A percentile compares a stretch with the other conserved stretches of the same genome.
Conservation (phyloP, 2,329 filamentous ascomycete species). For the Beauveria medogensis region DNA sequence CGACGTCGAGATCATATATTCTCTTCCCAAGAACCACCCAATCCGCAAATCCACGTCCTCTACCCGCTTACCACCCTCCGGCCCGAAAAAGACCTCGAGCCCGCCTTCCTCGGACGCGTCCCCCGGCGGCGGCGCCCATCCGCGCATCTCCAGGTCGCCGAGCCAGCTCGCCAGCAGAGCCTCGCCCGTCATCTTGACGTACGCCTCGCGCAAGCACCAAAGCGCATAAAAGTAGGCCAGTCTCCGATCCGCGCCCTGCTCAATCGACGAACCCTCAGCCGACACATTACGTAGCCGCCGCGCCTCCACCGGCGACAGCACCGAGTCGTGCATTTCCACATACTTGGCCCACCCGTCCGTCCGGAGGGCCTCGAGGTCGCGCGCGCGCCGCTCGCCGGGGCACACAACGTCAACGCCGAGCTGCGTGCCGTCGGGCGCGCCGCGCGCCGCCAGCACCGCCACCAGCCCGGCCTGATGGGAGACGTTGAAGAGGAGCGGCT, state of each 20-base stretch:
- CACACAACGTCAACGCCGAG: slow-evolving; percentile 73
- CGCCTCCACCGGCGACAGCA: slow-evolving; percentile 57
- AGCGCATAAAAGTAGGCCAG: slow-evolving; percentile 67
- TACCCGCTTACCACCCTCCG: slow-evolving; percentile 17
- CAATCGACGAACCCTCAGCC: slow-evolving; percentile 18
- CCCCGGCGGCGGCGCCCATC: slow-evolving; percentile 51
- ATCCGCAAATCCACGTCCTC: slow-evolving; percentile 28
- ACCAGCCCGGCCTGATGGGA: slow-evolving; percentile 73
- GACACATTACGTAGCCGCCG: slow-evolving; percentile 48
- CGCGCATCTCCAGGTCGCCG: slow-evolving; percentile 57
- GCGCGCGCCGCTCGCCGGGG: slow-evolving; percentile 58
- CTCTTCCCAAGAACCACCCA: slow-evolving; percentile 34
- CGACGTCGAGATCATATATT: slow-evolving; percentile 48
- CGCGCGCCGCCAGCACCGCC: slow-evolving; percentile 49
- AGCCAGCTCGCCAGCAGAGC: slow-evolving; percentile 69
- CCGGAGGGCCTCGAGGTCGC: slow-evolving; percentile 49
- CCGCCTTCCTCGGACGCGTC: slow-evolving; percentile 14
- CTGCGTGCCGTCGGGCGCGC: slow-evolving; percentile 28
- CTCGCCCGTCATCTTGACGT: slow-evolving; percentile 76
- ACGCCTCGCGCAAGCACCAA: slow-evolving; percentile 74
- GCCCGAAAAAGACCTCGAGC: slow-evolving; percentile 24
- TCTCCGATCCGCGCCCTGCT: slow-evolving; percentile 29
- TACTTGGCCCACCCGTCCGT: slow-evolving; percentile 56
- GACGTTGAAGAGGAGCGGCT: slow-evolving; percentile 61
- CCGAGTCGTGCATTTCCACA: slow-evolving; percentile 64